A percentile compares a stretch with the other conserved stretches of the same genome.
Evolutionary conservation across 2,329 filamentous ascomycete species (phyloP).

Genomic region (Ilyonectria sp.): DNA sequence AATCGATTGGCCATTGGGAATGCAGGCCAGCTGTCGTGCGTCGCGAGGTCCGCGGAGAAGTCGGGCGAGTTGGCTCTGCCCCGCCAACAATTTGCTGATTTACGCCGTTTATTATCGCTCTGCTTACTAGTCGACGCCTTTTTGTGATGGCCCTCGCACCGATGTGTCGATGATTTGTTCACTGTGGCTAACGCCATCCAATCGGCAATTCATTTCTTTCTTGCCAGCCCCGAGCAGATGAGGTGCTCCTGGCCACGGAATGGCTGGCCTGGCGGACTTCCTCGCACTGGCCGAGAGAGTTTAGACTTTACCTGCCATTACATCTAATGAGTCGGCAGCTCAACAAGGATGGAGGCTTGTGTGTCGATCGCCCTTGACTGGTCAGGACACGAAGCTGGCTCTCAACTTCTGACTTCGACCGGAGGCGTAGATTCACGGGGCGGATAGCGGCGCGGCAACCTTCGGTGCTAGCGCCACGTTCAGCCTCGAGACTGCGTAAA

Average conservation of each 20-base stretch:
- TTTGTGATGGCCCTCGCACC: not conserved
- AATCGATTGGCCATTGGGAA: not conserved
- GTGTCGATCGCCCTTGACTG: too few relatives aligned
- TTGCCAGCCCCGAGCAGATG: constrained; percentile 2
- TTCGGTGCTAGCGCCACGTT: too few relatives aligned
- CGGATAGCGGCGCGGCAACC: too few relatives aligned
- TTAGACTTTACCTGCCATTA: too few relatives aligned
- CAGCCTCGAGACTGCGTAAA: too few relatives aligned
- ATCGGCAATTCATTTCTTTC: constrained; percentile 1
- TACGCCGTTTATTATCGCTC: not conserved
- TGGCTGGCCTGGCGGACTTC: too few relatives aligned
- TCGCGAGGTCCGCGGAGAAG: not conserved
- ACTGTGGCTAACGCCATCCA: constrained; percentile 3
- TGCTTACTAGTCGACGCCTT: constrained; percentile 2
- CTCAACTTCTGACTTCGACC: too few relatives aligned
- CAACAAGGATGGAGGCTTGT: too few relatives aligned
- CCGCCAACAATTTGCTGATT: not conserved
- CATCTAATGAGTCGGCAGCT: too few relatives aligned
- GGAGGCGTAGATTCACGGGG: too few relatives aligned
- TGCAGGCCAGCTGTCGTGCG: not conserved
- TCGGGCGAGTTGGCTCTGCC: not conserved
- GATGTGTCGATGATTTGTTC: constrained; percentile 2
- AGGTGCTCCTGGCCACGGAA: not conserved
- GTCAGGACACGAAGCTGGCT: too few relatives aligned
- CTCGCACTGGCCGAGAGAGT: too few relatives aligned